These are phyloP conservation scores for Lachancea fermentati DNA, from an alignment of 805 yeast species.

Conservation along the genomic window DNA sequence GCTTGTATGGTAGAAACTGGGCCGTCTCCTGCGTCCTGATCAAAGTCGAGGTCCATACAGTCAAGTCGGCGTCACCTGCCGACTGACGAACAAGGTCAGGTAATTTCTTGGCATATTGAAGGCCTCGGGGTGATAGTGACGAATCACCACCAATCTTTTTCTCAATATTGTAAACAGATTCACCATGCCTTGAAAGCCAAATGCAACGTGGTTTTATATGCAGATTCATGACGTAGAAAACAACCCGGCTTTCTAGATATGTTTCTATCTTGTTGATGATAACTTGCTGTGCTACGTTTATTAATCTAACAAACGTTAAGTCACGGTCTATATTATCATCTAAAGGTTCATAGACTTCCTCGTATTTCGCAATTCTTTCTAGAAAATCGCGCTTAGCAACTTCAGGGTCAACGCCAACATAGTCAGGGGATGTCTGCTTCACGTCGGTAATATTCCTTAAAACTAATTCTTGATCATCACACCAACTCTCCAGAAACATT, in stretches of 20 bases:
- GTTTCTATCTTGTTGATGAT: conserved; percentile 82
- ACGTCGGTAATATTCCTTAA: conserved; percentile 79
- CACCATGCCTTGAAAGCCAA: conserved; percentile 96
- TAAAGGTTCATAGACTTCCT: conserved; percentile 71
- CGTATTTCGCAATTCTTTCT: conserved; percentile 68
- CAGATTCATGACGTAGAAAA: conserved; percentile 91
- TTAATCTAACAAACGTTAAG: conserved; percentile 78
- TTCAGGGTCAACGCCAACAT: conserved; percentile 60
- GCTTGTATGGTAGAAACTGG: conserved; percentile 68
- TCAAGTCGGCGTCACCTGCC: conserved; percentile 58
- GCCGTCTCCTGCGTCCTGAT: conserved; percentile 92
- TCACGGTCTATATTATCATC: conserved; percentile 51
- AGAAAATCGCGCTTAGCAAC: conserved; percentile 67
- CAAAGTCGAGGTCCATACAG: conserved; percentile 94
- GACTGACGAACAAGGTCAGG: conserved; percentile 64
- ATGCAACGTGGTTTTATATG: conserved; percentile 89
- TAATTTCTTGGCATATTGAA: conserved; percentile 72
- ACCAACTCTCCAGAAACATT: conserved; percentile 87
- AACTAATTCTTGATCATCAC: conserved; percentile 75
- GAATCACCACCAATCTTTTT: conserved; percentile 98
- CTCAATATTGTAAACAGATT: conserved; percentile 82
- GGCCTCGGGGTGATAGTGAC: conserved; percentile 74
- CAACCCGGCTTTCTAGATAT: conserved; percentile 86
- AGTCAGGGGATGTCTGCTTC: conserved; percentile 82
- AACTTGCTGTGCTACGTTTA: conserved; percentile 84